These are phyloP conservation scores for Pestalotiopsis sp. DNA, from an alignment of 2,329 filamentous ascomycete species.

Conservation along the genomic window DNA sequence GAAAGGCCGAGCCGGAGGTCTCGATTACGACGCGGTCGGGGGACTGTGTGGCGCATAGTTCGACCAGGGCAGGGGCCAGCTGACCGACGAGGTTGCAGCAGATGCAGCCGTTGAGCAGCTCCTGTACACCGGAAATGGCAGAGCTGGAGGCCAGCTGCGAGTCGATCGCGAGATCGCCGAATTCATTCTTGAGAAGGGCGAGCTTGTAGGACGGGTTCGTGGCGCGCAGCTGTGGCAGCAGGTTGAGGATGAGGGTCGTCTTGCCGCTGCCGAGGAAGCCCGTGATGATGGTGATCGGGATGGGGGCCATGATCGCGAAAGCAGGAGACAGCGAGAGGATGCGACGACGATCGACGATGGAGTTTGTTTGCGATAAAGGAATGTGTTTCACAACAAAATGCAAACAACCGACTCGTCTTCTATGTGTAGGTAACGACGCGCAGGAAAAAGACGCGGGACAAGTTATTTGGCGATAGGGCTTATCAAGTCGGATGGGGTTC, in stretches of 20 bases:
- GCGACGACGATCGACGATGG: background rate
- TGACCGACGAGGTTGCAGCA: constrained; percentile 98
- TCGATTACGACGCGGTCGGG: constrained; percentile 94
- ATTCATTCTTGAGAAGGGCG: constrained; percentile 96
- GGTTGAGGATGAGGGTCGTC: constrained; percentile 92
- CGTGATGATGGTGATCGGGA: constrained; percentile 92
- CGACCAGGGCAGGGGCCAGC: constrained; percentile 76
- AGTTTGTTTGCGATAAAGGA: constrained; percentile 15
- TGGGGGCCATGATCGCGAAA: constrained; percentile 59
- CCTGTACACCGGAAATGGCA: constrained; percentile 86
- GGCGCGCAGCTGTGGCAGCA: constrained; percentile 85
- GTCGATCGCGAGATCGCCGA: constrained; percentile 92
- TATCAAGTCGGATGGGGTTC: background rate
- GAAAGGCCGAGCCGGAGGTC: constrained; percentile 86
- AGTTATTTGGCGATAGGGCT: background rate
- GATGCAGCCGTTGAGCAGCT: constrained; percentile 95
- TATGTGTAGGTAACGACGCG: background rate
- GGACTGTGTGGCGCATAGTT: constrained; percentile 60
- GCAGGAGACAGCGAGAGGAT: background rate
- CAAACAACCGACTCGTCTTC: background rate
- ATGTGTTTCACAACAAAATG: constrained; percentile 1
- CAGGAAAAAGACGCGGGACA: background rate
- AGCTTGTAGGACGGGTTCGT: constrained; percentile 77
- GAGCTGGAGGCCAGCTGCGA: constrained; percentile 83
- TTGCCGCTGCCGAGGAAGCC: constrained; percentile 96